Evolutionary conservation across 768 basidiomycete genomes (phyloP), one percentile per base, ranked within the genome.

Genomic region (Mycena sanguinolenta): DNA sequence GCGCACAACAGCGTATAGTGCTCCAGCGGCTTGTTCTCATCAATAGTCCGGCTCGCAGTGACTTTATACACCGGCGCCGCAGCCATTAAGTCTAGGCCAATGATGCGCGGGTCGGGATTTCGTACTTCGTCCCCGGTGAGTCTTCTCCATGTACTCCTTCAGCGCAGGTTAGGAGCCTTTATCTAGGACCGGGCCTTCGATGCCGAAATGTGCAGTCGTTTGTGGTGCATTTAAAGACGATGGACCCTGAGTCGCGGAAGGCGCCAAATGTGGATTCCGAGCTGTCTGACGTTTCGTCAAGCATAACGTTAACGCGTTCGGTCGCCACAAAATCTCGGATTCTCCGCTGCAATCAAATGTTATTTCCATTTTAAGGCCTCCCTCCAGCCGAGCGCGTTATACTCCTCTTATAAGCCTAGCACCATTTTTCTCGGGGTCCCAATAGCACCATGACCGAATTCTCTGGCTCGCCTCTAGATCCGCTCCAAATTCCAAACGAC

Each of bases 401-500:
- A n/a, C n/a, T n/a, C n/a, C n/a, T n/a, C 32, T 34, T 34, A 34
- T 34, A 39, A 39, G 39, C 39, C 39, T 39, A n/a, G 39, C 39
- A 14, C 39, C 39, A 17, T 10, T 14, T 14, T 14, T 14, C 13
- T 39, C 16, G 39, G 10, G 39, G n/a, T n/a, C n/a, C n/a, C n/a
- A n/a, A n/a, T 34, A 34, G 32, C 32, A 34, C 32, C 32, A 82
- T 82, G 78, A 70, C 76, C 39, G 77, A 76, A 52, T 76, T 82
- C 62, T 74, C 76, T 60, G 77, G 73, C 58, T 54, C 71, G 50
- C 63, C 79, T 16, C 74, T 86, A 54, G 39, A 44, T 23, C 81
- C 81, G 14, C 32, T 10, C 60, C 73, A 74, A 49, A 84, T 89
- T 54, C 90, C 90, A n/a, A 87, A 89, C 61, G 78, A 89, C 77